Evolutionary conservation across 1,284 basidiomycete species (phyloP), one percentile per base, ranked within the genome.

Genomic region (Filobasidium uniguttulatum): DNA sequence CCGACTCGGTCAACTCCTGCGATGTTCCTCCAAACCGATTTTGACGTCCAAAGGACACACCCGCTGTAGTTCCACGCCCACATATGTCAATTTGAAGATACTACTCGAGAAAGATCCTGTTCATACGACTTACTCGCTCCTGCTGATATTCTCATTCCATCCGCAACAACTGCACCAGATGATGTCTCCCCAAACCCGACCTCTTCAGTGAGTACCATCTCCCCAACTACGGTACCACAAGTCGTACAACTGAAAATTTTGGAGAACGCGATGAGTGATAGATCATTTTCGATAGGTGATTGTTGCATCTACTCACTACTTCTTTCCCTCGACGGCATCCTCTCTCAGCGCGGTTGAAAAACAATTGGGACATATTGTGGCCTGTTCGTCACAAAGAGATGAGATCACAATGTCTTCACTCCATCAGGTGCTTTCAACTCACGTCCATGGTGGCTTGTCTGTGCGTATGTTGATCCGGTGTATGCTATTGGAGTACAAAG

Each of bases 111-210:
- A 36, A 44, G 47, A 17, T 17, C 5, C 14, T 20, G n/a, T 19
- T n/a, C n/a, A 25, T 25, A 35, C 41, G 22, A 78, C 86, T 66
- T 61, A 96, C 91, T 91, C 49, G 89, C 81, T 53, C 87, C 84
- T 59, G 87, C 82, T 1, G 80, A 85, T n/a, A 99, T 85, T 63
- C 87, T 94, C 14, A 85, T 83, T 17, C 94, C 94, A 63, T 93
- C 86, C 0, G 96, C 90, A 72, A 94, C 86, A 1, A 93, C 89
- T 10, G 89, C 88, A 28, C 94, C 94, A 40, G 79, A 79, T 6
- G 84, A 79, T 8, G 85, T 87, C 72, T 99, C 94, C 22, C 88
- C 88, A 61, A 99, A 99, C 0, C 83, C 82, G 54, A 98, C 80
- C 65, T 96, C 81, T 57, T 83, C 86, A 14, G 97, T 89, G 56